Evolutionary conservation across 2,329 filamentous ascomycete species (phyloP), one percentile per base, ranked within the genome.

Genomic region (Biscogniauxia sp.): DNA sequence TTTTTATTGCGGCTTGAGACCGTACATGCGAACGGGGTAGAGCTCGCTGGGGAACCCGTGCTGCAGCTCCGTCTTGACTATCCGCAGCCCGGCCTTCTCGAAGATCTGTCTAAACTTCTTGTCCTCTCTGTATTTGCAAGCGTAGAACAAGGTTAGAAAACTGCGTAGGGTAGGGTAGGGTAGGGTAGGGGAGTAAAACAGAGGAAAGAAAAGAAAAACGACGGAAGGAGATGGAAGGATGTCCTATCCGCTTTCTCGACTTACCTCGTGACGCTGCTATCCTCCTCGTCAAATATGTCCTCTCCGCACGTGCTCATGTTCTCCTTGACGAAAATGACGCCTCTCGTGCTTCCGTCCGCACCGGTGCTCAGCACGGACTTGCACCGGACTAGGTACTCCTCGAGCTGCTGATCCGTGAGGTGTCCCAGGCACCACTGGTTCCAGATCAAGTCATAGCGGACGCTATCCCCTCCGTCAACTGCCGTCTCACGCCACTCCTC

Each of bases 351-450:
- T 3, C 68, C 67, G n/a, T 68, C 64, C 0, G 74, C 75, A 9
- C 65, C 69, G 6, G 72, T 67, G 15, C 69, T 72, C 32, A 80
- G 66, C 26, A 70, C 74, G 0, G 74, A 67, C 54, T 81, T 82
- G 72, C 91, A 91, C 25, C 85, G 80, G 59, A 77, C 68, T 17
- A 97, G 75, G 69, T 88, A 96, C 1, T 77, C 78, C 0, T 90
- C 79, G 3, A 97, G 73, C 73, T 96, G 87, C 7, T 75, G 76
- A 72, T 97, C 92, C 0, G 85, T 92, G 58, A 97, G 78, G 74
- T 97, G 89, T 23, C 91, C 90, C 7, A 94, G 76, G 74, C 93
- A 97, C 93, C 93, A 97, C 75, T 97, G 93, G 56, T 85, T 89
- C 91, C 92, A 97, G 62, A 97, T 87, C 53, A 97, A 74, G 72